Evolutionary conservation across 192 early-diverging fungal species (phyloP), one percentile per base, ranked within the genome.

Genomic region (Entophlyctis luteolus): DNA sequence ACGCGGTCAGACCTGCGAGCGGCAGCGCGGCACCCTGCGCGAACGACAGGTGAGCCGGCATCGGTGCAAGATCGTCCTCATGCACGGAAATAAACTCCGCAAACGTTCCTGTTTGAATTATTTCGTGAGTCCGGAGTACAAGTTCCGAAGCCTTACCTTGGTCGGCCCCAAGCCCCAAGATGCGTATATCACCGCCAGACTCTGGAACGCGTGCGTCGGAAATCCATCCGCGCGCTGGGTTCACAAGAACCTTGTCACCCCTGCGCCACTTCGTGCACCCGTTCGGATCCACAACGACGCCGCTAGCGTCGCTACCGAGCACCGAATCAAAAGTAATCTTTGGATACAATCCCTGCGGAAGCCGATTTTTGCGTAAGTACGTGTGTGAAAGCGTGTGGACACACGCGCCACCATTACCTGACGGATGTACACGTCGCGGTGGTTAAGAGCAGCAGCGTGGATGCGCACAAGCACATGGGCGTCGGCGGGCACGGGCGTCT

Each of bases 21-120:
- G 89, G 87, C 20, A 91, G 54, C 49, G 89, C 87, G 6, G 88
- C 86, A 1, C 81, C 87, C 66, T 91, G 81, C 14, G 63, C 73
- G 33, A 72, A 72, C 20, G 85, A 75, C 39, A 91, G 72, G 55
- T 89, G 87, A 4, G 60, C 66, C 8, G 88, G 89, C 2, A 75
- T 77, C 23, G 71, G 68, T 38, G 81, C 73, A 3, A 88, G 66
- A 14, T 85, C 74, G 0, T 71, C 55, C 6, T 69, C 48, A n/a
- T 68, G 59, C 5, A 87, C 77, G 5, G 65, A 62, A 50, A 79
- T 81, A 48, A 79, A 77, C 59, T 88, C 81, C 16, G 85, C 72
- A 32, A 88, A 78, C 5, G 87, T 82, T 25, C 87, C 86, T 85
- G 4, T 29, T 16, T n/a, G n/a, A n/a, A n/a, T n/a, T 32, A 12